Conservation (phyloP, 495 filamentous ascomycete species). For the Halenospora varia region DNA sequence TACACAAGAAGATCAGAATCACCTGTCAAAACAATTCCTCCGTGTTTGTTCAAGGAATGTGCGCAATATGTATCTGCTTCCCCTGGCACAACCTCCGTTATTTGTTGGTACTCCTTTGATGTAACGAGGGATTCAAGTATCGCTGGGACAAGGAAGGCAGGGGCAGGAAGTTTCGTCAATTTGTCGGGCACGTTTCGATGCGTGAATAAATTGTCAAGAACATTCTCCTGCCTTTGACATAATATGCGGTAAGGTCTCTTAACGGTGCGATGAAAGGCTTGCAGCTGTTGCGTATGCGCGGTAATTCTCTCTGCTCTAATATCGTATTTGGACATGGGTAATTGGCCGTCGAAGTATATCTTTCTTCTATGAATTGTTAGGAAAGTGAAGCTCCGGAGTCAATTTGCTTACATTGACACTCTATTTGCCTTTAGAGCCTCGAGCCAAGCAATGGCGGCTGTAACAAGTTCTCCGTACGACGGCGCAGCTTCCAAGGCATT, state of each 20-base stretch:
- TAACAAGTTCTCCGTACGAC: conserved; percentile 56
- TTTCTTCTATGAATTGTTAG: conserved; percentile 32
- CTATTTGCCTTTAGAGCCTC: conserved; percentile 44
- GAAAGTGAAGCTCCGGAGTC: neutral
- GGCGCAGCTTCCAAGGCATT: conserved; percentile 51
- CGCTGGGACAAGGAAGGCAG: conserved; percentile 63
- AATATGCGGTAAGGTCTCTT: too few relatives aligned
- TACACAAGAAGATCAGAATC: conserved; percentile 76
- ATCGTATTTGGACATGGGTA: conserved; percentile 55
- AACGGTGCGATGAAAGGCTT: too few relatives aligned
- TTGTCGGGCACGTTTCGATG: neutral
- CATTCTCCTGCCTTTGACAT: neutral
- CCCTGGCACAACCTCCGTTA: conserved; percentile 56
- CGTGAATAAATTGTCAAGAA: neutral
- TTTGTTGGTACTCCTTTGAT: conserved; percentile 38
- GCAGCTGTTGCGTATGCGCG: conserved; percentile 22
- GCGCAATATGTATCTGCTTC: conserved; percentile 73
- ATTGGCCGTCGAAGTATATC: conserved; percentile 77
- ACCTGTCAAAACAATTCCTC: conserved; percentile 49
- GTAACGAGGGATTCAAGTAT: conserved; percentile 57
- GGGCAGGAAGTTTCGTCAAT: conserved; percentile 37
- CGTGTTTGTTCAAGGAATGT: conserved; percentile 41
- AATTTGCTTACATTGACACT: conserved; percentile 51
- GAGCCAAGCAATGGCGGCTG: conserved; percentile 58
- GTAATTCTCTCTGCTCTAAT: conserved; percentile 51